These are phyloP conservation scores for Cadophora sp. DNA, from an alignment of 2,329 filamentous ascomycete genomes.

Conservation along the genomic window DNA sequence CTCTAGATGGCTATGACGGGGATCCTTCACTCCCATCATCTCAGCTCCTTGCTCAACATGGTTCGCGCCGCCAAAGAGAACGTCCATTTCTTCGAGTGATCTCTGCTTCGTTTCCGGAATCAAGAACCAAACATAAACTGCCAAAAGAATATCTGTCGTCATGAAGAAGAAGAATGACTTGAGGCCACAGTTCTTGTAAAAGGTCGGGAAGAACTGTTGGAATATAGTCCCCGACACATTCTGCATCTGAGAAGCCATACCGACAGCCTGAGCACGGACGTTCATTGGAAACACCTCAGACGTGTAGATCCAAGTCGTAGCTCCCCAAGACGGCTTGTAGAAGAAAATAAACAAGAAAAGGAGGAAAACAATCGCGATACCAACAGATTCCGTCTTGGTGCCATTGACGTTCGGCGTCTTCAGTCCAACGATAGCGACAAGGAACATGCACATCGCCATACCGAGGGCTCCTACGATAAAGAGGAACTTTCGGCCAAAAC, in stretches of 20 bases:
- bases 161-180: conserved; percentile 8
- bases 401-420: too few species aligned
- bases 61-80: conserved; percentile 2
- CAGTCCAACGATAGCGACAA: too few species aligned
- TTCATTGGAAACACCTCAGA: conserved; percentile 74
- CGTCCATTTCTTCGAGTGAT: conserved; percentile 8
- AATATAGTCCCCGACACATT: background rate
- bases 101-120: conserved; percentile 1
- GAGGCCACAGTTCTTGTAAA: background rate
- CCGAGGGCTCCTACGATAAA: conserved; percentile 72
- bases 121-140: background rate
- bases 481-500: conserved; percentile 73
- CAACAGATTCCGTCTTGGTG: conserved; percentile 63
- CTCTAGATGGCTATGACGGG: background rate
- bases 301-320: conserved; percentile 75
- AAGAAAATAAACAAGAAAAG: conserved; percentile 71
- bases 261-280: conserved; percentile 71
- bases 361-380: conserved; percentile 72
- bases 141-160: background rate
- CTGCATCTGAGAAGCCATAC: conserved; percentile 54
- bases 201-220: conserved; percentile 6
- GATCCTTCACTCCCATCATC: conserved; percentile 6
- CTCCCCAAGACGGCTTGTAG: conserved; percentile 74
- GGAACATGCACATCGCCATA: conserved; percentile 76
- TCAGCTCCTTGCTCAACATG: conserved; percentile 4